These are phyloP conservation scores for Claviceps arundinis DNA, from an alignment of 2,329 filamentous ascomycete genomes.

Conservation along the genomic window DNA sequence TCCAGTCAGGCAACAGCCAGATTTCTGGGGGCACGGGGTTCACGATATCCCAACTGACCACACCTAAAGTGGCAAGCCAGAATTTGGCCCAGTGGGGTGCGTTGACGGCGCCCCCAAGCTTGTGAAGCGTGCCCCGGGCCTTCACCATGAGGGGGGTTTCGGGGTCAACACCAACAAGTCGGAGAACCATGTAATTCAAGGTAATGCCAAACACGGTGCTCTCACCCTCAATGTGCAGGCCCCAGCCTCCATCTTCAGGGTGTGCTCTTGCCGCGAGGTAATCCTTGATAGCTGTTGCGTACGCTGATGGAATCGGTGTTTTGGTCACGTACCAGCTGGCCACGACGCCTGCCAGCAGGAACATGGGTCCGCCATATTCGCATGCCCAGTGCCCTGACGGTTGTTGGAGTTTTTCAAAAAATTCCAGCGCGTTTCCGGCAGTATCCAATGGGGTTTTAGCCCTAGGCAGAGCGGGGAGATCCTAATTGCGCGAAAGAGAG, in stretches of 20 bases:
- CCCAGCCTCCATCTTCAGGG: slow-evolving; percentile 89
- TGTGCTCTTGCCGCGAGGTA: slow-evolving; percentile 81
- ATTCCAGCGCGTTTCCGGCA: slow-evolving; percentile 69
- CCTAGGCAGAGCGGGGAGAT: slow-evolving; percentile 56
- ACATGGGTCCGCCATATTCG: slow-evolving; percentile 97
- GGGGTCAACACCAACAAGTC: slow-evolving; percentile 68
- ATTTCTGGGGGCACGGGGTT: slow-evolving; percentile 90
- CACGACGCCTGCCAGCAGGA: slow-evolving; percentile 75
- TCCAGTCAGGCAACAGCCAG: slow-evolving; percentile 86
- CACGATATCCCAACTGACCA: slow-evolving; percentile 81
- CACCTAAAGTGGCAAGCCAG: slow-evolving; percentile 75
- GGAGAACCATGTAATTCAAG: slow-evolving; percentile 74
- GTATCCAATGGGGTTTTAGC: slow-evolving; percentile 63
- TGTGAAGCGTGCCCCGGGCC: slow-evolving; percentile 69
- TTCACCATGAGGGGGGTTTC: slow-evolving; percentile 79
- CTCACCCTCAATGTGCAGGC: slow-evolving; percentile 85
- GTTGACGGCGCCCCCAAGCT: slow-evolving; percentile 70
- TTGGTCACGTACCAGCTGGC: slow-evolving; percentile 81
- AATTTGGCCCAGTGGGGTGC: slow-evolving; percentile 96
- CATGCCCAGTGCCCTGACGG: slow-evolving; percentile 89
- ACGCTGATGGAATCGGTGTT: slow-evolving; percentile 68
- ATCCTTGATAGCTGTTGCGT: slow-evolving; percentile 79
- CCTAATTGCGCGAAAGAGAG: slow-evolving; percentile 31
- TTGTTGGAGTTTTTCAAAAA: slow-evolving; percentile 83
- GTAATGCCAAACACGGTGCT: slow-evolving; percentile 82